Percentiles rank a stretch among this genome's conserved stretches.
phyloP scores from a whole-genome alignment of 2,329 filamentous ascomycete species.

The Aspergillus neotritici region DNA sequence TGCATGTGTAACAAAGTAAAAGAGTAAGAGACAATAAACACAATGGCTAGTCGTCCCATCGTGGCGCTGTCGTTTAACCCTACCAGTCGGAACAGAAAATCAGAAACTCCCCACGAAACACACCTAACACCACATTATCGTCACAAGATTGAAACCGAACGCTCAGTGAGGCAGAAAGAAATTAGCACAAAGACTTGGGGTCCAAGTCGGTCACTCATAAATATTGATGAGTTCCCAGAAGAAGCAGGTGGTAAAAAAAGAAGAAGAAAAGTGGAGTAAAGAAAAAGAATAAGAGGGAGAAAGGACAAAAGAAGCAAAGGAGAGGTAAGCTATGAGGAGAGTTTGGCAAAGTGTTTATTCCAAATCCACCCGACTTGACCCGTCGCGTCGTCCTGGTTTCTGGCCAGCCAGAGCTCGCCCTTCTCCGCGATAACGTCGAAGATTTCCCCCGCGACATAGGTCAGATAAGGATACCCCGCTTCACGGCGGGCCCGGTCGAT shows the following conservation, averaged over 20 bases:
- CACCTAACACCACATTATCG: too few species aligned
- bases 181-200: too few species aligned
- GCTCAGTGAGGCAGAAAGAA: neutral
- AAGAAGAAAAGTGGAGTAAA: slow-evolving; percentile 3
- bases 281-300: slow-evolving; percentile 3
- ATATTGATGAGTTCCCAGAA: too few species aligned
- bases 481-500: slow-evolving; percentile 88
- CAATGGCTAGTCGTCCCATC: too few species aligned
- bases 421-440: slow-evolving; percentile 94
- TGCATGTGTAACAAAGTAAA: too few species aligned
- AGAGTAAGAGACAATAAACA: too few species aligned
- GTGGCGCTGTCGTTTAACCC: too few species aligned
- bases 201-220: too few species aligned
- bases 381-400: slow-evolving; percentile 85
- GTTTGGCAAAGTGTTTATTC: slow-evolving; percentile 88
- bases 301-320: neutral
- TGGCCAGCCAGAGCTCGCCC: slow-evolving; percentile 93
- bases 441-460: slow-evolving; percentile 91
- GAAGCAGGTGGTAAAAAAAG: neutral
- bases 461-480: slow-evolving; percentile 91
- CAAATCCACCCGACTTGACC: slow-evolving; percentile 92
- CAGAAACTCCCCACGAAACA: too few species aligned
- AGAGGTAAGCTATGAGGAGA: slow-evolving; percentile 27
- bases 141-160: too few species aligned
- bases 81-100: too few species aligned